A percentile compares a stretch with the other conserved stretches of the same genome.
phyloP scores from a whole-genome alignment of 1,139 yeast genomes.

The Suhomyces bokatorum region DNA sequence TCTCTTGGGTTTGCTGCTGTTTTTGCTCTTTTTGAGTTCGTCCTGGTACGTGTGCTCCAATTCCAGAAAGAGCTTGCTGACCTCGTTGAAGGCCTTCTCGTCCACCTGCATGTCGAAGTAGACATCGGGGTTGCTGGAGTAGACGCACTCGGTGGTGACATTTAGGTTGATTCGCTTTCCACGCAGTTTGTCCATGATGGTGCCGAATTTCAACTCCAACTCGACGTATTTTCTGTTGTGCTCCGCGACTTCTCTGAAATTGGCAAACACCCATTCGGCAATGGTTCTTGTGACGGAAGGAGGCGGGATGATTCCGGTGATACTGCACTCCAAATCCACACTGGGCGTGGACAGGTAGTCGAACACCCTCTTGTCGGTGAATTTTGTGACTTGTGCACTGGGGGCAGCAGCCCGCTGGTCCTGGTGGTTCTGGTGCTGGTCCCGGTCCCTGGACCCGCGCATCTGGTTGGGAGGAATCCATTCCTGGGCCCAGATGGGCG shows the following conservation, averaged over 20 bases:
- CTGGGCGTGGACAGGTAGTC: slow-evolving; percentile 37
- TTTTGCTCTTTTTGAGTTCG: slow-evolving; percentile 26
- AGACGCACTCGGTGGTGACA: slow-evolving; percentile 73
- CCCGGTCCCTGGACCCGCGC: slow-evolving; percentile 14
- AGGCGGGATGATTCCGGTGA: slow-evolving; percentile 76
- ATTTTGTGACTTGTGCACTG: background rate
- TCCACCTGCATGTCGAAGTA: slow-evolving; percentile 72
- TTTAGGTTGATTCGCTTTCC: slow-evolving; percentile 69
- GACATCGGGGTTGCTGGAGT: slow-evolving; percentile 57
- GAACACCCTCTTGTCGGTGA: slow-evolving; percentile 35
- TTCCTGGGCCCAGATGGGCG: slow-evolving; percentile 84
- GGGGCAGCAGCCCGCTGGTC: background rate
- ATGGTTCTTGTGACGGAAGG: slow-evolving; percentile 80
- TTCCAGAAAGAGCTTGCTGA: slow-evolving; percentile 57
- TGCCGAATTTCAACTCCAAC: slow-evolving; percentile 81
- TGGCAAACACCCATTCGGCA: slow-evolving; percentile 88
- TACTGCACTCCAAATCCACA: slow-evolving; percentile 54
- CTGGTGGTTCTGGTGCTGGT: slow-evolving; percentile 10
- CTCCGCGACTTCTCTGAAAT: slow-evolving; percentile 61
- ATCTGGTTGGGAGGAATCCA: slow-evolving; percentile 53
- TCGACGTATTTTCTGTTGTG: slow-evolving; percentile 66
- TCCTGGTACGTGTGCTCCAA: slow-evolving; percentile 51
- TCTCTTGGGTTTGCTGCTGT: slow-evolving; percentile 31
- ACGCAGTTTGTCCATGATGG: slow-evolving; percentile 64
- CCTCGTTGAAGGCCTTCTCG: slow-evolving; percentile 62